These are phyloP conservation scores for Gastroboletus turbinatus DNA, from an alignment of 1,284 basidiomycete species.

Conservation along the genomic window DNA sequence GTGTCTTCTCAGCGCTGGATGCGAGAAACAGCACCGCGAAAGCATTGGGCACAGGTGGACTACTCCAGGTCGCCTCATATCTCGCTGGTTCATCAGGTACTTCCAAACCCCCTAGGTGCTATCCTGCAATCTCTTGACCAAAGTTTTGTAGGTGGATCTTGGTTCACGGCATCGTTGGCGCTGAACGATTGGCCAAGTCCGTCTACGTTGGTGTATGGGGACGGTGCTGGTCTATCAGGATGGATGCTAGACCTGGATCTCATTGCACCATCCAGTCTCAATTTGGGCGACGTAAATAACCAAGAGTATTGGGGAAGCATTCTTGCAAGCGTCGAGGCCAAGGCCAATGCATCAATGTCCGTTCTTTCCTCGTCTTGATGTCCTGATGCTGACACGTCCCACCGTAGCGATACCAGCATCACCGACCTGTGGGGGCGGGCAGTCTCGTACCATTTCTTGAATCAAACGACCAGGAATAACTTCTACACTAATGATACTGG, in stretches of 20 bases:
- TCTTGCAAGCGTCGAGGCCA: conserved; percentile 56
- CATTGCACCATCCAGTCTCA: conserved; percentile 48
- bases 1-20: conserved; percentile 57
- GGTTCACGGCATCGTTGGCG: conserved; percentile 57
- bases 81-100: conserved; percentile 60
- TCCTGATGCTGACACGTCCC: conserved; percentile 6
- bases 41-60: conserved; percentile 58
- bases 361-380: conserved; percentile 22
- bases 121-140: not conserved
- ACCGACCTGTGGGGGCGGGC: conserved; percentile 64
- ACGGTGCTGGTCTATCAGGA: conserved; percentile 45
- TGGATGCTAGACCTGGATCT: conserved; percentile 62
- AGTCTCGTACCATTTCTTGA: conserved; percentile 67
- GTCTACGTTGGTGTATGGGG: conserved; percentile 54
- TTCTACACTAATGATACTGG: conserved; percentile 58
- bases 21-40: conserved; percentile 56
- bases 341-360: conserved; percentile 53
- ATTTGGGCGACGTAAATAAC: conserved; percentile 47
- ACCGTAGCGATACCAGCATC: conserved; percentile 55
- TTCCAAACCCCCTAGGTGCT: conserved; percentile 3
- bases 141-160: conserved; percentile 54
- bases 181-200: conserved; percentile 60
- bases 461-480: conserved; percentile 55
- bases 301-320: conserved; percentile 61
- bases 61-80: conserved; percentile 65